Evolutionary conservation across 306 rosid species (phyloP), one percentile per base, ranked within the genome.

Genomic region (Datisca glomerata): DNA sequence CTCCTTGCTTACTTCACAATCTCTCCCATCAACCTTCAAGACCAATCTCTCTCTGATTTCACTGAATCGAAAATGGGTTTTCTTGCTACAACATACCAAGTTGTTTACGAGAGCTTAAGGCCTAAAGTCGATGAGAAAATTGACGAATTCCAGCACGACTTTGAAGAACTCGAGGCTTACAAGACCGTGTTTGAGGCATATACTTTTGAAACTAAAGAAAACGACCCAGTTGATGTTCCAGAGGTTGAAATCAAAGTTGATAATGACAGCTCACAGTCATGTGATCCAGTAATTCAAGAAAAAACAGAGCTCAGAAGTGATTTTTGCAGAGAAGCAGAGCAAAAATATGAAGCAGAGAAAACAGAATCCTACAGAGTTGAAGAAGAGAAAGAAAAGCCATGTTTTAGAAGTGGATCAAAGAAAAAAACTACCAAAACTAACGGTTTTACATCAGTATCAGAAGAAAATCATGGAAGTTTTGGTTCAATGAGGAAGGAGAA

Each of bases 401-500:
- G 21, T 14, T 11, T 12, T 15, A 33, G 25, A 47, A 12, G 22
- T 4, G 33, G 10, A 14, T 46, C 51, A 21, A 31, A 31, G 39
- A 39, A 16, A 3, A 29, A 4, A 11, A 29, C 36, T 9, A 24
- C 34, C 2, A 21, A 24, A 8, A 38, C 7, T 1, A 24, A 51
- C 12, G 45, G 24, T 15, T 24, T 36, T 20, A 24, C 12, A 17
- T 17, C 37, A 24, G 5, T 16, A 2, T 14, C 18, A 2, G 35
- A 39, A 51, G 47, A 39, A 15, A 31, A 31, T 6, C 43, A 35
- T 7, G 56, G 35, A 38, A 51, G 56, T 18, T 51, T 35, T 4
- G 95, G 94, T 14, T 83, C 95, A 16, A 78, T 77, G 95, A 80
- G 93, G 59, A 80, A 57, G 40, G 98, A 89, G 53, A 84, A 77